A percentile compares a stretch with the other conserved stretches of the same genome.
These are phyloP conservation scores for Silybum marianum DNA, from an alignment of 129 eudicot genomes.

Conservation along the genomic window DNA sequence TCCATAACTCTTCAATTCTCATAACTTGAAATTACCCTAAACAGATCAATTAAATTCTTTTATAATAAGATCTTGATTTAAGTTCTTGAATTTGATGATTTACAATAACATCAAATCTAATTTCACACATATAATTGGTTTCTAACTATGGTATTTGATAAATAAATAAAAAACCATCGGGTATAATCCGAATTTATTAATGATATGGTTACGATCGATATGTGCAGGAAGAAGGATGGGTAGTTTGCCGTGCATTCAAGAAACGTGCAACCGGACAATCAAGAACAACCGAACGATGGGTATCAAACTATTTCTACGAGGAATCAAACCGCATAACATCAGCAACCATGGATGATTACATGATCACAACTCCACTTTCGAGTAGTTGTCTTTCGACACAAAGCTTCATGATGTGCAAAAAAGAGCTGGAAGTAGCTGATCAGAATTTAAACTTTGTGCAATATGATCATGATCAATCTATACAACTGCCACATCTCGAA, in stretches of 20 bases:
- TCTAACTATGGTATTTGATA: constrained; percentile 2
- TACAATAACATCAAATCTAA: background rate
- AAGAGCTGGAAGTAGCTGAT: constrained; percentile 52
- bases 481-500: constrained; percentile 87
- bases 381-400: constrained; percentile 33
- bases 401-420: constrained; percentile 63
- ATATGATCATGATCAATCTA: constrained; percentile 41
- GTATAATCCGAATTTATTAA: background rate
- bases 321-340: constrained; percentile 54
- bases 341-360: constrained; percentile 39
- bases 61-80: background rate
- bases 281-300: constrained; percentile 56
- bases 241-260: constrained; percentile 95
- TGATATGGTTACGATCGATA: background rate
- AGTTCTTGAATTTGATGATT: background rate
- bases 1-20: too few relatives aligned
- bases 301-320: constrained; percentile 54
- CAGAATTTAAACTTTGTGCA: constrained; percentile 37
- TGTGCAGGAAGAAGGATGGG: constrained; percentile 96
- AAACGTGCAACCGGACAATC: constrained; percentile 64
- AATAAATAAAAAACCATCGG: background rate
- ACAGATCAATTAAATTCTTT: background rate
- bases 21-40: background rate
- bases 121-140: background rate
- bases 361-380: constrained; percentile 42